A percentile compares a stretch with the other conserved stretches of the same genome.
These are phyloP conservation scores for Alloteropsis angusta DNA, from an alignment of 202 grass and related monocot species.

Conservation along the genomic window DNA sequence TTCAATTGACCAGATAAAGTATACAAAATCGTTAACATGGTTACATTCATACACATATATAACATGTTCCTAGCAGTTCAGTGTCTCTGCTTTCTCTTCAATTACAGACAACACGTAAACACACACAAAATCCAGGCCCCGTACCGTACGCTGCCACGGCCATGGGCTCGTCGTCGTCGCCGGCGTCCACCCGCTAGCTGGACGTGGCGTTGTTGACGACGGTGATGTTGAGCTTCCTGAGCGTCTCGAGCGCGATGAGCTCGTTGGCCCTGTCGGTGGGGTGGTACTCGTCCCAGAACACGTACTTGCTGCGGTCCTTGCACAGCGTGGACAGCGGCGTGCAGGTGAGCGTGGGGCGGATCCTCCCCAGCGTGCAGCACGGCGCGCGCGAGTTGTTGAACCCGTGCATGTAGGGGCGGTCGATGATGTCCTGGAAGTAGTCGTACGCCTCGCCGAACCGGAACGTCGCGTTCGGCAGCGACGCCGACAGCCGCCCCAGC, in stretches of 20 bases:
- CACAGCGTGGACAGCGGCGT: slow-evolving; percentile 80
- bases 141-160: neutral
- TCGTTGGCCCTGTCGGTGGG: slow-evolving; percentile 87
- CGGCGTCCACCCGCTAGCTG: neutral
- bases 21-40: neutral
- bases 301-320: slow-evolving; percentile 74
- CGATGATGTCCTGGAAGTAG: slow-evolving; percentile 79
- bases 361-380: slow-evolving; percentile 64
- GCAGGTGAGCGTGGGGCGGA: slow-evolving; percentile 76
- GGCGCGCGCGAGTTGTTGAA: slow-evolving; percentile 83
- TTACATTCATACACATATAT: neutral
- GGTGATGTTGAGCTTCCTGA: slow-evolving; percentile 63
- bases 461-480: slow-evolving; percentile 64
- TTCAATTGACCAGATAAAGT: neutral
- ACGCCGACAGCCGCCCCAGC: slow-evolving; percentile 32
- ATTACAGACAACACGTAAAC: neutral
- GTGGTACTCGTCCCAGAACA: slow-evolving; percentile 99
- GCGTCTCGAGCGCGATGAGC: slow-evolving; percentile 74
- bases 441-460: slow-evolving; percentile 73
- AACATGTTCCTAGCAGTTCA: neutral
- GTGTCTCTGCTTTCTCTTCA: neutral
- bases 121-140: neutral
- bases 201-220: slow-evolving; percentile 37
- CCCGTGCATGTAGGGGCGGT: slow-evolving; percentile 48
- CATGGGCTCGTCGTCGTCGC: neutral